Percentiles rank a stretch among this genome's conserved stretches.
phyloP scores from a whole-genome alignment of 2,329 filamentous ascomycete genomes.

The Trichoderma lentiforme region DNA sequence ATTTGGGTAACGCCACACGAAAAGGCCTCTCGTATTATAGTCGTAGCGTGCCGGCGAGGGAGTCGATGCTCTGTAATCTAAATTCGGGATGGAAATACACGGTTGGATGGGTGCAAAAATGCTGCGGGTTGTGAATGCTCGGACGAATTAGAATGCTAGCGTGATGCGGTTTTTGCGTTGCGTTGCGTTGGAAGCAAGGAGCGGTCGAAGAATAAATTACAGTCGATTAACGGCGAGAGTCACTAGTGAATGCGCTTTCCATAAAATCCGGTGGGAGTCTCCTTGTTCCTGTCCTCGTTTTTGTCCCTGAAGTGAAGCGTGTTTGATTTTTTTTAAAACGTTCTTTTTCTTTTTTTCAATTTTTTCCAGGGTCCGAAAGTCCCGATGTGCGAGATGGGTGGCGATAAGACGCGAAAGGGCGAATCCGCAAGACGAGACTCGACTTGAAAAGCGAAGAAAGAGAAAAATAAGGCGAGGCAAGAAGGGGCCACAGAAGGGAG shows the following conservation, averaged over 20 bases:
- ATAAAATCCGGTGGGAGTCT: conserved; percentile 21
- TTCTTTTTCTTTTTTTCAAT: neutral
- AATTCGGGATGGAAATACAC: neutral
- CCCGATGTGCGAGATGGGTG: conserved; percentile 2
- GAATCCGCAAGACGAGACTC: conserved; percentile 11
- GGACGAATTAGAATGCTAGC: conserved; percentile 16
- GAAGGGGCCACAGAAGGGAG: conserved; percentile 16
- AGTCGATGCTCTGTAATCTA: neutral
- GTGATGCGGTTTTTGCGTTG: neutral
- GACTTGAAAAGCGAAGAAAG: conserved; percentile 8
- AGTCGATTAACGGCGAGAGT: conserved; percentile 34
- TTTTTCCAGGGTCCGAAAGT: conserved; percentile 1
- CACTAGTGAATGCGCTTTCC: conserved; percentile 31
- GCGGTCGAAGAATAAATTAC: conserved; percentile 30
- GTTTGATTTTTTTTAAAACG: conserved; percentile 16
- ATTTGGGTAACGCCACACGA: neutral
- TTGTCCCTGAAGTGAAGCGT: conserved; percentile 9
- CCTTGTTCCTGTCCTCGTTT: conserved; percentile 7
- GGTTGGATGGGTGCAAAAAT: neutral
- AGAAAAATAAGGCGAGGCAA: conserved; percentile 15
- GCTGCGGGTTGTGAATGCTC: conserved; percentile 10
- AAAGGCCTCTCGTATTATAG: neutral
- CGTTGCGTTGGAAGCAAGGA: conserved; percentile 24
- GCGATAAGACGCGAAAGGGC: neutral
- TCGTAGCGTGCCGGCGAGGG: neutral